Conservation (phyloP, 2,329 filamentous ascomycete species). For the Claviceps sp. region DNA sequence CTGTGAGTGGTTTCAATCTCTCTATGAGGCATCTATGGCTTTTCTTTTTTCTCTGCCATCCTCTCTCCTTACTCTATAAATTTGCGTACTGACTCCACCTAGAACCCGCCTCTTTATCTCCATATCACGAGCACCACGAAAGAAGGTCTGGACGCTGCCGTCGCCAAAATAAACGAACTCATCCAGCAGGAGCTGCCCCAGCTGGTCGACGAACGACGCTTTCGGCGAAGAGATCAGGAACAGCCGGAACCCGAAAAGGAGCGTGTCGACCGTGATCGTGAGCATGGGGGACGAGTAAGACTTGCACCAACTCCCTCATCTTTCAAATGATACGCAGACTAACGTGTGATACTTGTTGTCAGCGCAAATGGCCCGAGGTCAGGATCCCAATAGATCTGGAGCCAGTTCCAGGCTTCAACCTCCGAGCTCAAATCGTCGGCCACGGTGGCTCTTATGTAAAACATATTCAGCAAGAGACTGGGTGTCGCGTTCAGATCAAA, state of each 20-base stretch:
- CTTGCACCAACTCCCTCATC: not conserved
- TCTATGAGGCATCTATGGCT: no score
- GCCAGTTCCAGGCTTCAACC: conserved; percentile 84
- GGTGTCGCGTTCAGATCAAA: conserved; percentile 96
- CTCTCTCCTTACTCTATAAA: not conserved
- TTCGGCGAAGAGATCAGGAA: conserved; percentile 66
- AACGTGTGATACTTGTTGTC: not conserved
- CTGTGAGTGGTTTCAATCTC: conserved; percentile 44
- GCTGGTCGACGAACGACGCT: conserved; percentile 85
- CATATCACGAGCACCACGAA: conserved; percentile 91
- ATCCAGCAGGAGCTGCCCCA: conserved; percentile 95
- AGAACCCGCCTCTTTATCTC: conserved; percentile 90
- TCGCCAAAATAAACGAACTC: conserved; percentile 80
- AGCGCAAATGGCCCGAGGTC: conserved; percentile 99
- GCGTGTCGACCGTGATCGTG: conserved; percentile 41
- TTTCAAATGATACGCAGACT: not conserved
- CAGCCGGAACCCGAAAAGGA: conserved; percentile 70
- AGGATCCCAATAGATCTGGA: conserved; percentile 85
- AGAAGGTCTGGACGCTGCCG: conserved; percentile 77
- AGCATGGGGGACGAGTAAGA: conserved; percentile 64
- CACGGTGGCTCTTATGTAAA: conserved; percentile 93
- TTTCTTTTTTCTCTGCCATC: no score
- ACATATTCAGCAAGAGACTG: conserved; percentile 90
- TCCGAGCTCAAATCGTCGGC: conserved; percentile 90
- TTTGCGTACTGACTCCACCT: not conserved